A percentile compares a stretch with the other conserved stretches of the same genome.
Evolutionary conservation across 164 flowering plant species (phyloP).

Genomic region (Sextonia rubra): DNA sequence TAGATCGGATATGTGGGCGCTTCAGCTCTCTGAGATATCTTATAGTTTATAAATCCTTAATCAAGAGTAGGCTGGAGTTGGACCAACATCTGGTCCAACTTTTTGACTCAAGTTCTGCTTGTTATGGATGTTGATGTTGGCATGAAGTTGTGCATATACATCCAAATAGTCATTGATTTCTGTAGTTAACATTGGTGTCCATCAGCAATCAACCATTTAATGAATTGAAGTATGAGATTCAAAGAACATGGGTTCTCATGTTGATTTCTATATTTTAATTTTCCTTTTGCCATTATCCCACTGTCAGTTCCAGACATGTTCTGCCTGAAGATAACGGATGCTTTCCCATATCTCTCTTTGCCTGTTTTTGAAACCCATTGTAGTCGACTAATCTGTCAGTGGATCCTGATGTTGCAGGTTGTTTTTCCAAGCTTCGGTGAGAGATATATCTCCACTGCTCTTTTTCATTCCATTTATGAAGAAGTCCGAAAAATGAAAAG

Average conservation of each 20-base stretch:
- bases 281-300: no score
- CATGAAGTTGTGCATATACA: neutral
- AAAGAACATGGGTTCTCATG: no score
- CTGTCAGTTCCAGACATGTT: no score
- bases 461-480: slow-evolving; percentile 55
- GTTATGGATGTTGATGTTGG: no score
- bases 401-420: slow-evolving; percentile 31
- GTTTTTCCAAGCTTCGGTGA: slow-evolving; percentile 86
- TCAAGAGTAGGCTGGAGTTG: neutral
- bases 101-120: neutral
- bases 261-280: no score
- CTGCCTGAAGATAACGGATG: no score
- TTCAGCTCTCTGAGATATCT: neutral
- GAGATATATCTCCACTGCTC: slow-evolving; percentile 63
- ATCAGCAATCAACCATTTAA: no score
- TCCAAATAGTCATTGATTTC: neutral
- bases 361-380: neutral
- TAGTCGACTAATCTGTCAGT: neutral
- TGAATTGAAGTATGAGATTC: no score
- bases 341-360: no score
- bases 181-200: neutral
- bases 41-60: no score
- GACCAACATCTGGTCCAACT: neutral
- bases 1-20: neutral
- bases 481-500: slow-evolving; percentile 45